Base-by-base conservation (phyloP, 2,329 filamentous ascomycete genomes). In the Xylariaceae sp. region DNA sequence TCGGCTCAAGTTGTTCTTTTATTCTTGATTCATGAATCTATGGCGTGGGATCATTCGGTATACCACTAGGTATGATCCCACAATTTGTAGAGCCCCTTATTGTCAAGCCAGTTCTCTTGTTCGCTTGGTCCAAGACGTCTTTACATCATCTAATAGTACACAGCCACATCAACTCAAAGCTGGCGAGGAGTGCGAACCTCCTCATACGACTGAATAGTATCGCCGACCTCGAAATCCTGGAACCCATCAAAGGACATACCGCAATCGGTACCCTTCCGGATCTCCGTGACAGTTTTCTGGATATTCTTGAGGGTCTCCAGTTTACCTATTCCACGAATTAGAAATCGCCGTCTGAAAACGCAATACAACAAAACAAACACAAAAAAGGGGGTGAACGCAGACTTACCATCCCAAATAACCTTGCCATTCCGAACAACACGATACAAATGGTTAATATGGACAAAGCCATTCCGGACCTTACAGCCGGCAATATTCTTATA, bases 191-290 rank as follows among this genome's bases (percentile, higher is more conserved):
- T 90, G 58, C 75, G 76, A 15, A 86, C 81, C 74, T 92, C 88
- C 70, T 96, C 90, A 70, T 92, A 96, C 39, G 86, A 87, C 77
- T 97, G 94, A 62, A 99, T 82, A 73, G 88, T 84, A 75, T 99
- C 94, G 34, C 93, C 94, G 11, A 85, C 79, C 69, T 87, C 74
- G 71, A 97, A 88, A 18, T 85, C 88, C 52, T 88, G 80, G 85
- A 91, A 99, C 37, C 80, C 82, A 2, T 88, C 85, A 69, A 99
- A 93, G 55, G 85, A 86, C 66, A 99, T 87, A 66, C 94, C 94
- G 69, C 94, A 99, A 75, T 99, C 94, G n/a, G 82, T 85, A 60
- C 92, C 92, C 76, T 96, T 97, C 69, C 86, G 86, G 86, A 96
- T 94, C 70, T 96, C 90, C 51, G 80, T 78, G 35, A 94, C 89